A percentile compares a stretch with the other conserved stretches of the same genome.
phyloP scores from a whole-genome alignment of 208 protist species.

The Vickermania spadyakhi region DNA sequence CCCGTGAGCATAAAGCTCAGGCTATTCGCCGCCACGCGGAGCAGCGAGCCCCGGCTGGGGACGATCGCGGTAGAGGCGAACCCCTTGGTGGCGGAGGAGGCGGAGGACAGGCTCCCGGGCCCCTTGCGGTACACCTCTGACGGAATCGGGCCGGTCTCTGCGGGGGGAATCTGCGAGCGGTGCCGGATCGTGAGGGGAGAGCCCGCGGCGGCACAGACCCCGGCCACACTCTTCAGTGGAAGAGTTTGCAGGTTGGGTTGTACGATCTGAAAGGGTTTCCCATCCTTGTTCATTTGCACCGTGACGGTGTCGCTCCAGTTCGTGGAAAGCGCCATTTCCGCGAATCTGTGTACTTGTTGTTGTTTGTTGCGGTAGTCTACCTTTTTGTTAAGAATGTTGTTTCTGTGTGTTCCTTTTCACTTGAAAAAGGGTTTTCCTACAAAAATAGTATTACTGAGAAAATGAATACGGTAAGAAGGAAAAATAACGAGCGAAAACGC shows the following conservation, averaged over 20 bases:
- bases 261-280: slow-evolving; percentile 6
- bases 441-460: no score
- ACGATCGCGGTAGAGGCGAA: slow-evolving; percentile 5
- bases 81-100: neutral
- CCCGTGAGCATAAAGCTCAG: neutral
- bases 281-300: slow-evolving; percentile 30
- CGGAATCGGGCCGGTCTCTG: slow-evolving; percentile 5
- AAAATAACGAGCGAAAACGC: no score
- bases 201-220: slow-evolving; percentile 34
- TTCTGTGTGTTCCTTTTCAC: no score
- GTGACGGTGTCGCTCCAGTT: slow-evolving; percentile 56
- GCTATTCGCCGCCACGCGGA: neutral
- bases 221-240: slow-evolving; percentile 24
- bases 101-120: neutral
- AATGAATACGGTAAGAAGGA: no score
- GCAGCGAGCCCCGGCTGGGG: slow-evolving; percentile 7
- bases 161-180: slow-evolving; percentile 24
- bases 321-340: slow-evolving; percentile 46
- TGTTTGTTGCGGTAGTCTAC: no score
- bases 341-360: slow-evolving; percentile 2
- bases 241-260: slow-evolving; percentile 7
- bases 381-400: no score
- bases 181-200: slow-evolving; percentile 53
- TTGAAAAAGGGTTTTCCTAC: no score
- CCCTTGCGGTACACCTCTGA: neutral